Evolutionary conservation across 2,329 filamentous ascomycete genomes (phyloP).

Genomic region (Clarireedia hainanense): DNA sequence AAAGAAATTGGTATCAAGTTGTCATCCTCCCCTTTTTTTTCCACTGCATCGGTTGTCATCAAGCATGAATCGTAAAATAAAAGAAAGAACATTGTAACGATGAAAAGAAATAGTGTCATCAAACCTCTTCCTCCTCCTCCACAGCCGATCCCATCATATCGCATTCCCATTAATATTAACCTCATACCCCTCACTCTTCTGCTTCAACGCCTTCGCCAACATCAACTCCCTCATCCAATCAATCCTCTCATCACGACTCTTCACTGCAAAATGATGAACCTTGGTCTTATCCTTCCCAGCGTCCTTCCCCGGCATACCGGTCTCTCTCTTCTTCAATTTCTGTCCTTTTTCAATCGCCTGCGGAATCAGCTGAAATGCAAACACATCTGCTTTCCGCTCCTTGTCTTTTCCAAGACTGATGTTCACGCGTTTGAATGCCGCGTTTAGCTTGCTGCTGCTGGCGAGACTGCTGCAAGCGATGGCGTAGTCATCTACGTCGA

Average conservation of each 20-base stretch:
- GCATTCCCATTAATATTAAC: conserved; percentile 75
- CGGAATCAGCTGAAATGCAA: conserved; percentile 80
- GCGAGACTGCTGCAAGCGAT: conserved; percentile 75
- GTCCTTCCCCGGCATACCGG: conserved; percentile 40
- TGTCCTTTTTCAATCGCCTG: conserved; percentile 34
- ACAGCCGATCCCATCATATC: conserved; percentile 38
- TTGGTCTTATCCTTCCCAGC: conserved; percentile 52
- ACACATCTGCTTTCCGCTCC: conserved; percentile 53
- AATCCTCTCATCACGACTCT: conserved; percentile 79
- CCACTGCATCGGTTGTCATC: background rate
- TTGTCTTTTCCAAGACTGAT: conserved; percentile 46
- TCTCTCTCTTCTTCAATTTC: conserved; percentile 41
- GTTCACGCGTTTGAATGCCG: conserved; percentile 76
- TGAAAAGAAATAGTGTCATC: background rate
- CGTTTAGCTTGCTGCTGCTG: conserved; percentile 68
- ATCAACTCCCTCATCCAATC: conserved; percentile 96
- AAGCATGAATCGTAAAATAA: background rate
- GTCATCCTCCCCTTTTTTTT: background rate
- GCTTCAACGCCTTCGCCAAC: conserved; percentile 79
- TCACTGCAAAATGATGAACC: conserved; percentile 90
- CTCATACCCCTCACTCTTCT: conserved; percentile 77
- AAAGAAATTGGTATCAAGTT: background rate
- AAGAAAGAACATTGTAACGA: background rate
- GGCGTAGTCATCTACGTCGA: conserved; percentile 83
- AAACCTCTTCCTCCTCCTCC: background rate